phyloP scores from a whole-genome alignment of 495 filamentous ascomycete species.

The Aspergillus funiculosus region DNA sequence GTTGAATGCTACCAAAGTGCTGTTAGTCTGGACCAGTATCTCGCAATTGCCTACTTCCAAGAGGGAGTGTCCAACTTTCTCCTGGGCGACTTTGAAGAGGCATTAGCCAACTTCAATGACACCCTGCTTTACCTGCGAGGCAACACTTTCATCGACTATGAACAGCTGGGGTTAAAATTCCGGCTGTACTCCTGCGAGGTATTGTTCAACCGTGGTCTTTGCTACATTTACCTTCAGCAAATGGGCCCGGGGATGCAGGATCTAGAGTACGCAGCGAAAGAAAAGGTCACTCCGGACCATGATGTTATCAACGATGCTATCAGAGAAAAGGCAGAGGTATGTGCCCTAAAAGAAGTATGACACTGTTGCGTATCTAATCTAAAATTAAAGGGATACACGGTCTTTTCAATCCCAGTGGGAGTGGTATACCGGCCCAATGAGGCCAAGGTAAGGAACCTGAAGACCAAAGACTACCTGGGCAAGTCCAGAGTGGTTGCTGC shows the following conservation, averaged over 20 bases:
- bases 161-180: slow-evolving; percentile 92
- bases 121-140: slow-evolving; percentile 91
- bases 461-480: slow-evolving; percentile 93
- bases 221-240: slow-evolving; percentile 95
- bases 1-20: slow-evolving; percentile 93
- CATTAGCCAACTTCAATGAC: slow-evolving; percentile 98
- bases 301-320: slow-evolving; percentile 98
- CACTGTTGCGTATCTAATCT: not conserved
- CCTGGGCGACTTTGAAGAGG: slow-evolving; percentile 94
- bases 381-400: slow-evolving; percentile 72
- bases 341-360: slow-evolving; percentile 20
- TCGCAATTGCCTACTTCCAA: slow-evolving; percentile 97
- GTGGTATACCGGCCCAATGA: slow-evolving; percentile 93
- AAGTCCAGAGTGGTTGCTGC: slow-evolving; percentile 91
- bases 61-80: slow-evolving; percentile 98
- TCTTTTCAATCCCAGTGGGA: slow-evolving; percentile 97
- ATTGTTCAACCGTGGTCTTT: slow-evolving; percentile 94
- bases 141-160: slow-evolving; percentile 97
- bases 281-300: slow-evolving; percentile 92
- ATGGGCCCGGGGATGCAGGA: slow-evolving; percentile 86
- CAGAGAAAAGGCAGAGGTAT: slow-evolving; percentile 82
- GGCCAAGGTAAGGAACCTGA: slow-evolving; percentile 96
- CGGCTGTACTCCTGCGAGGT: slow-evolving; percentile 97
- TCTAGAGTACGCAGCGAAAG: slow-evolving; percentile 85
- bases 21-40: slow-evolving; percentile 82